Percentiles rank a stretch among this genome's conserved stretches.
Evolutionary conservation across 768 basidiomycete genomes (phyloP).

Genomic region (Amanita rubescens): DNA sequence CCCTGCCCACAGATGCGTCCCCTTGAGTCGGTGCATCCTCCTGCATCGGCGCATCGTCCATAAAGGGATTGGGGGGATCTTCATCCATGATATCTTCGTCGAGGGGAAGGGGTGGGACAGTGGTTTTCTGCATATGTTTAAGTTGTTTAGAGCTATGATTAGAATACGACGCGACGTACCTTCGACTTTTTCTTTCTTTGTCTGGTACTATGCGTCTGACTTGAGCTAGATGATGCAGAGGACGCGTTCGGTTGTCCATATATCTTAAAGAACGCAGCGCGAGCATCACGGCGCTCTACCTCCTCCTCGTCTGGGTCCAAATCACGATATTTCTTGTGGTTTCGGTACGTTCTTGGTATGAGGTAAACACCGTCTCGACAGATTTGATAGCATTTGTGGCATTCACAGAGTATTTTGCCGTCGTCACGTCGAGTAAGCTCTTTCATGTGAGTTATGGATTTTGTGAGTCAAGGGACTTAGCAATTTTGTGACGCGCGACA

Average conservation of each 20-base stretch:
- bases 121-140: background rate
- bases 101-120: background rate
- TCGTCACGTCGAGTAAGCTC: background rate
- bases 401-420: background rate
- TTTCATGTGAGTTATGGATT: background rate
- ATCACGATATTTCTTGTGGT: background rate
- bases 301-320: slow-evolving; percentile 3
- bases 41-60: background rate
- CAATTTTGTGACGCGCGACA: background rate
- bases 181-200: background rate
- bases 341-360: background rate
- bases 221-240: slow-evolving; percentile 1
- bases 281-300: background rate
- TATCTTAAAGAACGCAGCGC: too few relatives aligned
- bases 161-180: background rate
- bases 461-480: background rate
- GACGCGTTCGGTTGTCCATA: background rate
- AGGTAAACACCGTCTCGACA: background rate
- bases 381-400: background rate
- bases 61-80: background rate
- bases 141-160: background rate
- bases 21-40: background rate
- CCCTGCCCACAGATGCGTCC: background rate
- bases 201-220: background rate
- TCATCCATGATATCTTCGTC: background rate